phyloP scores from a whole-genome alignment of 495 filamentous ascomycete genomes.

The Endocarpon pusillum region DNA sequence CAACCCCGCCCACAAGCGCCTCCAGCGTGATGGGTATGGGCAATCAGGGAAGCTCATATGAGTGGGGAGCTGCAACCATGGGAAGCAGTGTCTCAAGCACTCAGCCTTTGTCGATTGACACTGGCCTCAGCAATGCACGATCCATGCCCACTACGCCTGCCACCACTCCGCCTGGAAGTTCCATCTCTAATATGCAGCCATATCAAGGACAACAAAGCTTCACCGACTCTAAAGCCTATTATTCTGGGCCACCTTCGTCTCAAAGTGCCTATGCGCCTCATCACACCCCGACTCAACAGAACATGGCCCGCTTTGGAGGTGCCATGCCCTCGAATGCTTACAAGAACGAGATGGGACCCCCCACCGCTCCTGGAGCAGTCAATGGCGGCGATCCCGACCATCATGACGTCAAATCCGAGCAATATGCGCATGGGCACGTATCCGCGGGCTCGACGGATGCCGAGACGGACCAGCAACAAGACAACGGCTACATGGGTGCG shows the following conservation, averaged over 20 bases:
- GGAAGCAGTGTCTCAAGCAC: slow-evolving; percentile 40
- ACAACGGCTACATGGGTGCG: slow-evolving; percentile 68
- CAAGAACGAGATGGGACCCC: slow-evolving; percentile 87
- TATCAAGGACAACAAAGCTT: slow-evolving; percentile 59
- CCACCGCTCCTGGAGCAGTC: slow-evolving; percentile 40
- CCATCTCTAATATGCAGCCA: slow-evolving; percentile 58
- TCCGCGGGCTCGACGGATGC: slow-evolving; percentile 34
- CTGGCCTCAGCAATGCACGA: slow-evolving; percentile 57
- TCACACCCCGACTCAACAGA: slow-evolving; percentile 41
- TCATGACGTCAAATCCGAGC: slow-evolving; percentile 51
- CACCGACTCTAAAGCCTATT: slow-evolving; percentile 63
- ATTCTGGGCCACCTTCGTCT: slow-evolving; percentile 53
- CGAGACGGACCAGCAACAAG: slow-evolving; percentile 64
- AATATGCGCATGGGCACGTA: slow-evolving; percentile 39
- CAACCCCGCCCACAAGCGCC: slow-evolving; percentile 83
- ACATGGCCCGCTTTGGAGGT: slow-evolving; percentile 53
- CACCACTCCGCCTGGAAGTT: slow-evolving; percentile 73
- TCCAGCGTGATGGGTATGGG: slow-evolving; percentile 77
- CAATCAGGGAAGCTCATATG: slow-evolving; percentile 52
- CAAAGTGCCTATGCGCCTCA: slow-evolving; percentile 54
- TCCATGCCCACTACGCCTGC: slow-evolving; percentile 90
- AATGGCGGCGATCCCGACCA: slow-evolving; percentile 41
- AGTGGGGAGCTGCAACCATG: slow-evolving; percentile 57
- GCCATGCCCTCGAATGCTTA: slow-evolving; percentile 42
- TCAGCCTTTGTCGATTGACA: slow-evolving; percentile 75